Evolutionary conservation across 2,329 filamentous ascomycete species (phyloP).

Genomic region (Sodiomyces alkalinus): DNA sequence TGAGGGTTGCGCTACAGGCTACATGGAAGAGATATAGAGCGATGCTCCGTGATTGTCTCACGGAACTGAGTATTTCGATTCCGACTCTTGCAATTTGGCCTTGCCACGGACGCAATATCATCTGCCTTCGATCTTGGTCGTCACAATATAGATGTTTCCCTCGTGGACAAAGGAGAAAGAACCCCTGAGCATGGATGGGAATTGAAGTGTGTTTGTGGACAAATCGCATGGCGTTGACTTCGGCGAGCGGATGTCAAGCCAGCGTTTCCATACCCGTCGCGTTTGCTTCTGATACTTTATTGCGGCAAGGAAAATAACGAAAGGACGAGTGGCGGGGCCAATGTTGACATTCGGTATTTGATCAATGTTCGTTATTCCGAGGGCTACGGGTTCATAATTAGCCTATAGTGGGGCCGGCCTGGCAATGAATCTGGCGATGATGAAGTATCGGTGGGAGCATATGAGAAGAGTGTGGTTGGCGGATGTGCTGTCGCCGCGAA

Average conservation of each 20-base stretch:
- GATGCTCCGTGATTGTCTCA: conserved; percentile 8
- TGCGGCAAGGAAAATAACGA: not conserved
- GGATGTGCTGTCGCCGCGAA: too few relatives aligned
- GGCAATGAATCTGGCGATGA: too few relatives aligned
- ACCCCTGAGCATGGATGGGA: conserved; percentile 26
- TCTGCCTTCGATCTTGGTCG: conserved; percentile 19
- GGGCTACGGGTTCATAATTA: too few relatives aligned
- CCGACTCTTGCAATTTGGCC: conserved; percentile 8
- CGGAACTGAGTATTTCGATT: conserved; percentile 7
- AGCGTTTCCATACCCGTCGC: not conserved
- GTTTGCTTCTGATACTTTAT: not conserved
- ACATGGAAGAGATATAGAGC: conserved; percentile 5
- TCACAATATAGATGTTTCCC: conserved; percentile 23
- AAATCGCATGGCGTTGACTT: conserved; percentile 24
- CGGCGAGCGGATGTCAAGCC: conserved; percentile 12
- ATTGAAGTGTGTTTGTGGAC: conserved; percentile 23
- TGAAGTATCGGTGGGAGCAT: too few relatives aligned
- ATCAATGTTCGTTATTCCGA: too few relatives aligned
- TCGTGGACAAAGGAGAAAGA: conserved; percentile 22
- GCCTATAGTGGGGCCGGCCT: too few relatives aligned
- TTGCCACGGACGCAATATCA: conserved; percentile 5
- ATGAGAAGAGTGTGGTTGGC: too few relatives aligned
- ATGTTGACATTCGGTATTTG: too few relatives aligned
- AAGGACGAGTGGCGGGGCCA: not conserved
- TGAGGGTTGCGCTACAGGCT: conserved; percentile 5